These are phyloP conservation scores for Isoetes taiwanensis DNA, from an alignment of 75 land plant species.

Conservation along the genomic window DNA sequence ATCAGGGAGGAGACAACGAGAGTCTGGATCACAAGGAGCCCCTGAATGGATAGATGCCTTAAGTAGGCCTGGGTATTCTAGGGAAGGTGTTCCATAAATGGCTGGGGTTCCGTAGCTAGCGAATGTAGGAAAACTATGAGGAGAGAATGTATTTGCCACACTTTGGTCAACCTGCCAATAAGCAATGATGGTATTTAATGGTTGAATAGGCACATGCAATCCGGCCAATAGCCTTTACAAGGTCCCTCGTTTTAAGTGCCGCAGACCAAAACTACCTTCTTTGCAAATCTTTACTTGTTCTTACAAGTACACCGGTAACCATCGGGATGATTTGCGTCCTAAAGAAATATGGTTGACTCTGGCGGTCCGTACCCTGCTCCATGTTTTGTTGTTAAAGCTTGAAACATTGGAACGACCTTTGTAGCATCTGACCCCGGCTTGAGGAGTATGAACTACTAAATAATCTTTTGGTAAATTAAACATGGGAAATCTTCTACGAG, in stretches of 20 bases:
- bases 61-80: slow-evolving; percentile 75
- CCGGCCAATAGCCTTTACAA: slow-evolving; percentile 37
- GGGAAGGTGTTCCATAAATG: slow-evolving; percentile 72
- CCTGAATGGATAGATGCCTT: slow-evolving; percentile 64
- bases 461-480: slow-evolving; percentile 37
- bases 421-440: slow-evolving; percentile 69
- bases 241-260: slow-evolving; percentile 61
- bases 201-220: slow-evolving; percentile 46
- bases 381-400: slow-evolving; percentile 39
- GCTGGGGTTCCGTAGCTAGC: slow-evolving; percentile 49
- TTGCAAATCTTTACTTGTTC: slow-evolving; percentile 21
- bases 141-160: slow-evolving; percentile 14
- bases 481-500: slow-evolving; percentile 18
- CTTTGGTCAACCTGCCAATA: slow-evolving; percentile 68
- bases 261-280: slow-evolving; percentile 58
- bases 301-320: slow-evolving; percentile 21
- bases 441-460: slow-evolving; percentile 33
- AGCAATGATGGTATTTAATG: slow-evolving; percentile 46
- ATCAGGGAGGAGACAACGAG: slow-evolving; percentile 29
- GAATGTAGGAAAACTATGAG: slow-evolving; percentile 59
- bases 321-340: slow-evolving; percentile 12
- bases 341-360: slow-evolving; percentile 29
- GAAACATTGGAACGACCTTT: slow-evolving; percentile 82
- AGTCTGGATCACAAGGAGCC: slow-evolving; percentile 54
- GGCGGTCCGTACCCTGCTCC: slow-evolving; percentile 60